These are phyloP conservation scores for Zychaea mexicana DNA, from an alignment of 371 early-diverging fungal species.

Conservation along the genomic window DNA sequence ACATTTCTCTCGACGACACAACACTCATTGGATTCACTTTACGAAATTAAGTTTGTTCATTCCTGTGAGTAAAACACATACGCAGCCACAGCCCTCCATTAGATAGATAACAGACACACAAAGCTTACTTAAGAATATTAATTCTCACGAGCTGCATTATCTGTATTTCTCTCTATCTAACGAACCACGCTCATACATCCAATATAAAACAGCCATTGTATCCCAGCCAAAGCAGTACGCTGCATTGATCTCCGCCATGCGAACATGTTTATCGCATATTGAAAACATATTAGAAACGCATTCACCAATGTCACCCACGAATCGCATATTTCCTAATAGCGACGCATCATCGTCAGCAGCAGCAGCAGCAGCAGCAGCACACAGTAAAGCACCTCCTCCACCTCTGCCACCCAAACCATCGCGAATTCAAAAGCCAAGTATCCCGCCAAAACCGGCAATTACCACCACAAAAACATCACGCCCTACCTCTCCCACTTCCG, in stretches of 20 bases:
- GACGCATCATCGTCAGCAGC: neutral
- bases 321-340: neutral
- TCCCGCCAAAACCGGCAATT: constrained; percentile 18
- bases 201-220: constrained; percentile 36
- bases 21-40: constrained; percentile 31
- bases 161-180: neutral
- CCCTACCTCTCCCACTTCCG: constrained; percentile 11
- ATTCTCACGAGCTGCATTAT: neutral
- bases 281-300: constrained; percentile 43
- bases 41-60: constrained; percentile 50
- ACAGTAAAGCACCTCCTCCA: constrained; percentile 14
- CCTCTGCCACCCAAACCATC: constrained; percentile 26
- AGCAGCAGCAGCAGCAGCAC: neutral
- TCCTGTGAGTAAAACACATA: constrained; percentile 32
- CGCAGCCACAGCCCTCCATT: no score
- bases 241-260: constrained; percentile 34
- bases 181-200: constrained; percentile 1
- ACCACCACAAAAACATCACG: constrained; percentile 7
- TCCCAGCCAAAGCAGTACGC: constrained; percentile 43
- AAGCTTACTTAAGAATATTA: neutral
- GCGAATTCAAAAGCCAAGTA: constrained; percentile 18
- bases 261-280: constrained; percentile 40
- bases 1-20: constrained; percentile 33
- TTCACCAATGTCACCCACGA: constrained; percentile 11
- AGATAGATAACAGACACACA: neutral